Evolutionary conservation across 192 early-diverging fungal species (phyloP).

Genomic region (Endogone sp.): DNA sequence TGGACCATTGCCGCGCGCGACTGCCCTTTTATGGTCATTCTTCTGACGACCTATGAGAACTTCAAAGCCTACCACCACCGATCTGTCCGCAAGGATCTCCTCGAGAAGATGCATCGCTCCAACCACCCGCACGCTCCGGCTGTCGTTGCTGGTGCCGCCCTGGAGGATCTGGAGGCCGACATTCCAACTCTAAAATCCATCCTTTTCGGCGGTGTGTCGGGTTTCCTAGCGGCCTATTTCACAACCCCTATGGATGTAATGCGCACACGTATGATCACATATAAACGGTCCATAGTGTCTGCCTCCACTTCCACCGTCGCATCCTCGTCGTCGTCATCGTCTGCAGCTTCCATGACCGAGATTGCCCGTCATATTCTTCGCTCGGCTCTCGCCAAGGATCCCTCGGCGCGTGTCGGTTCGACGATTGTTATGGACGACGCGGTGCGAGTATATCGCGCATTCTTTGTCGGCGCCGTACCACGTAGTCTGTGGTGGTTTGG

Average conservation of each 20-base stretch:
- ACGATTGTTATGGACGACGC: not conserved
- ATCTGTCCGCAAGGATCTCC: slow-evolving; percentile 27
- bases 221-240: slow-evolving; percentile 67
- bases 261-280: slow-evolving; percentile 64
- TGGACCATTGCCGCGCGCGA: slow-evolving; percentile 67
- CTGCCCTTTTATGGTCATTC: slow-evolving; percentile 76
- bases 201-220: slow-evolving; percentile 69
- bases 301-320: slow-evolving; percentile 19
- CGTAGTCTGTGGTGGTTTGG: slow-evolving; percentile 72
- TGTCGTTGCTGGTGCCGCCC: slow-evolving; percentile 39
- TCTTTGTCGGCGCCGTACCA: slow-evolving; percentile 62
- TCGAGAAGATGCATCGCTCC: slow-evolving; percentile 16
- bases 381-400: not conserved
- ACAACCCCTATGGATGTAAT: slow-evolving; percentile 77
- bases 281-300: slow-evolving; percentile 13
- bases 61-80: slow-evolving; percentile 63
- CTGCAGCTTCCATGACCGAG: slow-evolving; percentile 27
- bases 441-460: slow-evolving; percentile 36
- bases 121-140: slow-evolving; percentile 18
- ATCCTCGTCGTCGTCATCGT: slow-evolving; percentile 18
- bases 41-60: slow-evolving; percentile 70
- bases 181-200: slow-evolving; percentile 64
- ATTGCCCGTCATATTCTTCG: slow-evolving; percentile 18
- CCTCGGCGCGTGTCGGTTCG: not conserved
- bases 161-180: slow-evolving; percentile 53